A percentile compares a stretch with the other conserved stretches of the same genome.
These are phyloP conservation scores for Spathaspora passalidarum DNA, from an alignment of 805 yeast species.

Conservation along the genomic window DNA sequence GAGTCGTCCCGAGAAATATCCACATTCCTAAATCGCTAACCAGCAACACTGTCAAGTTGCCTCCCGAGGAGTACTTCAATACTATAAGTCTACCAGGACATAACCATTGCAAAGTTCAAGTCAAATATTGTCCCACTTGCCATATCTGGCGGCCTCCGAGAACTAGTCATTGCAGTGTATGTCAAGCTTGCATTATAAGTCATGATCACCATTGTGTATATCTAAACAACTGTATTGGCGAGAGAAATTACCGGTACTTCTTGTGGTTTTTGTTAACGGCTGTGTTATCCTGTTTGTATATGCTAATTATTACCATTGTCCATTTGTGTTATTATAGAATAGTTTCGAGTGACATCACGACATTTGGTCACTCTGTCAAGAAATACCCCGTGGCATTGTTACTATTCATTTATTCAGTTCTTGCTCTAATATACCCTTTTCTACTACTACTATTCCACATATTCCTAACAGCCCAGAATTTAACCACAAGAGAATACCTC, in stretches of 20 bases:
- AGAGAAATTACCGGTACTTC: slow-evolving; percentile 34
- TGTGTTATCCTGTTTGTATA: slow-evolving; percentile 18
- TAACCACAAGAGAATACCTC: slow-evolving; percentile 74
- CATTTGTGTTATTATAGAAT: slow-evolving; percentile 21
- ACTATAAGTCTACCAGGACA: slow-evolving; percentile 44
- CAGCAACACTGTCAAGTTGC: slow-evolving; percentile 15
- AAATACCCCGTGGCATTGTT: slow-evolving; percentile 42
- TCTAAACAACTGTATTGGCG: slow-evolving; percentile 47
- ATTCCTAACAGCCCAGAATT: slow-evolving; percentile 50
- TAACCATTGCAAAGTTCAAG: slow-evolving; percentile 27
- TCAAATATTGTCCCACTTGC: slow-evolving; percentile 55
- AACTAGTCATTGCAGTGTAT: slow-evolving; percentile 61
- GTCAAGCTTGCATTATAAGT: slow-evolving; percentile 60
- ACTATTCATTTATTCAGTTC: slow-evolving; percentile 46
- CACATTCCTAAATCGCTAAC: slow-evolving; percentile 41
- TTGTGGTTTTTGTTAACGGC: slow-evolving; percentile 29
- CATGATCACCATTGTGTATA: slow-evolving; percentile 76
- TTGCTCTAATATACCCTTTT: slow-evolving; percentile 54
- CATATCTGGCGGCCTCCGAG: slow-evolving; percentile 73
- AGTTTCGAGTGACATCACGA: slow-evolving; percentile 20
- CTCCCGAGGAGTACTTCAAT: slow-evolving; percentile 61
- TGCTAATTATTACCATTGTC: slow-evolving; percentile 17
- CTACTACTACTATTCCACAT: slow-evolving; percentile 53
- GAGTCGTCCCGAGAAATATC: slow-evolving; percentile 62
- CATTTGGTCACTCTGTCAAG: slow-evolving; percentile 15